A percentile compares a stretch with the other conserved stretches of the same genome.
These are phyloP conservation scores for Aspergillus tanneri DNA, from an alignment of 2,329 filamentous ascomycete species.

Conservation along the genomic window DNA sequence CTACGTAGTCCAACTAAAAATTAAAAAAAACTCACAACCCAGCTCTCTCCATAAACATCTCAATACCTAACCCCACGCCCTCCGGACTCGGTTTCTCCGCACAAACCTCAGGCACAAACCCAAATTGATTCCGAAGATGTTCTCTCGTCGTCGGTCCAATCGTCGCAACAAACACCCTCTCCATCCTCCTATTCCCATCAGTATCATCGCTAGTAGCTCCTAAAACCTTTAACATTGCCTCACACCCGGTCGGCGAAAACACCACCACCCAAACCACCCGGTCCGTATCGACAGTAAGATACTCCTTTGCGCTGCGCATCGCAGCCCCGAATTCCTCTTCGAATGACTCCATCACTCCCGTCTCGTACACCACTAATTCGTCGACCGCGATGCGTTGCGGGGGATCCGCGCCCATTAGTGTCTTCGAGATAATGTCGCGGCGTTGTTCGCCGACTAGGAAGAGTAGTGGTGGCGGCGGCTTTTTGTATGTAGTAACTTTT, in stretches of 20 bases:
- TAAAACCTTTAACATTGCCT: constrained; percentile 58
- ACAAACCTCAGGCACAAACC: constrained; percentile 56
- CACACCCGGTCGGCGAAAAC: constrained; percentile 63
- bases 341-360: constrained; percentile 78
- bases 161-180: constrained; percentile 65
- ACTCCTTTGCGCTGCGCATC: constrained; percentile 48
- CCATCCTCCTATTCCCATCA: constrained; percentile 11
- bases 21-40: constrained; percentile 2
- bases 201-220: constrained; percentile 18
- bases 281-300: constrained; percentile 40
- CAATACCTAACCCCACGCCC: constrained; percentile 70
- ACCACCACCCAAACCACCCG: constrained; percentile 42
- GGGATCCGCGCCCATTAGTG: constrained; percentile 62
- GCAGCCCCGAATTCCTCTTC: constrained; percentile 60
- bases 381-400: constrained; percentile 63
- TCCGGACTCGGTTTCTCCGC: constrained; percentile 79
- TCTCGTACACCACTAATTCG: constrained; percentile 84
- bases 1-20: not conserved
- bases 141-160: constrained; percentile 92
- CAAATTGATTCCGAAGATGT: constrained; percentile 55
- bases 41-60: constrained; percentile 43
- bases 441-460: constrained; percentile 90
- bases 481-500: no score
- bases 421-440: constrained; percentile 84
- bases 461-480: constrained; percentile 64